These are phyloP conservation scores for Coemansia sp. DNA, from an alignment of 192 early-diverging fungal genomes.

Conservation along the genomic window DNA sequence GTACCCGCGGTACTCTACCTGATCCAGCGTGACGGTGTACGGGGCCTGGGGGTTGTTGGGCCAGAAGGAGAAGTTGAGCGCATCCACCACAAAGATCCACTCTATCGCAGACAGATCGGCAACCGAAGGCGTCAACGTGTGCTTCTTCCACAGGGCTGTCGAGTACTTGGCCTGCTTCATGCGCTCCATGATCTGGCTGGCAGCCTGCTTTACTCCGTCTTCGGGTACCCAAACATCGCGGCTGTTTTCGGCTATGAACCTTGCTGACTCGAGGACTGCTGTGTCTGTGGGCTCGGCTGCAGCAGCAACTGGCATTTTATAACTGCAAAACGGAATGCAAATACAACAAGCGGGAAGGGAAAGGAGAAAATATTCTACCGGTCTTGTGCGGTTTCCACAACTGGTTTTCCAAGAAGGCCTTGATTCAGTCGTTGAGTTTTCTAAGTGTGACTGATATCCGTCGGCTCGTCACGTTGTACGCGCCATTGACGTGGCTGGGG, in stretches of 20 bases:
- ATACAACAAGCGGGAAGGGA: no score
- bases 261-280: constrained; percentile 34
- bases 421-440: constrained; percentile 7
- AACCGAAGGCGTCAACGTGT: constrained; percentile 58
- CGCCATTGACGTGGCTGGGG: constrained; percentile 12
- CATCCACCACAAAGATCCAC: constrained; percentile 80
- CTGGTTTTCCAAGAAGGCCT: no score
- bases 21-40: constrained; percentile 58
- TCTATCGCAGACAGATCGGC: constrained; percentile 55
- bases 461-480: constrained; percentile 1
- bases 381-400: no score
- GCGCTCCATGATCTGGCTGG: constrained; percentile 52
- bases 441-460: constrained; percentile 39
- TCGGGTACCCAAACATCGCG: constrained; percentile 56
- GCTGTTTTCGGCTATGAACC: constrained; percentile 48
- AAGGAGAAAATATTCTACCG: no score
- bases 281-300: background rate
- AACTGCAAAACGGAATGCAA: no score
- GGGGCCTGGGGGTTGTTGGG: constrained; percentile 46
- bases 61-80: constrained; percentile 88
- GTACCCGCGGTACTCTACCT: constrained; percentile 63
- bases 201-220: constrained; percentile 50
- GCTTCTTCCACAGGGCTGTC: constrained; percentile 56
- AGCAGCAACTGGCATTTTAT: constrained; percentile 21
- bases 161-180: constrained; percentile 60